Evolutionary conservation across 768 basidiomycete species (phyloP), one percentile per base, ranked within the genome.

Genomic region (Lactifluus echinatus): DNA sequence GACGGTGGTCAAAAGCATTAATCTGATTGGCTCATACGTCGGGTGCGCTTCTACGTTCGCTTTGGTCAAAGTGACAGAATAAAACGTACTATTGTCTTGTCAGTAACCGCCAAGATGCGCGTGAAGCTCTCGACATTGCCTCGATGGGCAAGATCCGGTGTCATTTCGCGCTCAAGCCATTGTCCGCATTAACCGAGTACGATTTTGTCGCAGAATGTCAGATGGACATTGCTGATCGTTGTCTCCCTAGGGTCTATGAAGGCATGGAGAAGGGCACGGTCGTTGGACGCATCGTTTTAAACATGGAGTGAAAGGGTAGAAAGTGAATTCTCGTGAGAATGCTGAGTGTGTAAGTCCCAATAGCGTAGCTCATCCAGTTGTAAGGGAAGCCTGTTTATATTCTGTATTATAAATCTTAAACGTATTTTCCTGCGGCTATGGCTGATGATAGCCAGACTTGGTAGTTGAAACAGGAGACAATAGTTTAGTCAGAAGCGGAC

Each of bases 31-130:
- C 14, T 72, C 72, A 2, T 71, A 71, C 57, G 71, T 73, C 56
- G 74, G 71, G 71, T 72, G 40, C 31, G 57, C 33, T 23, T 28
- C 4, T 4, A 17, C 21, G 1, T 3, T 21, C 4, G 8, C n/a
- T 26, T 4, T 14, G 5, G 34, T 7, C 12, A 19, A 21, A 8
- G 34, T 31, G 29, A 40, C 28, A 10, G 4, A 17, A 6, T 19
- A 31, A 34, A 37, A 24, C 21, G 8, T 50, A 28, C 11, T 15
- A 4, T 37, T 4, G 14, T 12, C 8, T n/a, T 42, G 74, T 77
- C 14, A 83, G 88, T 1, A 91, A 90, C 70, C 80, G 87, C 37
- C 89, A 92, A 69, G 93, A 94, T 66, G 83, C 90, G 2, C 69
- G 78, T 10, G 92, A 95, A 69, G 87, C 93, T 0, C 71, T 94